Percentiles rank a stretch among this genome's conserved stretches.
Conservation (phyloP, 495 filamentous ascomycete genomes). For the Xylaria bambusicola region DNA sequence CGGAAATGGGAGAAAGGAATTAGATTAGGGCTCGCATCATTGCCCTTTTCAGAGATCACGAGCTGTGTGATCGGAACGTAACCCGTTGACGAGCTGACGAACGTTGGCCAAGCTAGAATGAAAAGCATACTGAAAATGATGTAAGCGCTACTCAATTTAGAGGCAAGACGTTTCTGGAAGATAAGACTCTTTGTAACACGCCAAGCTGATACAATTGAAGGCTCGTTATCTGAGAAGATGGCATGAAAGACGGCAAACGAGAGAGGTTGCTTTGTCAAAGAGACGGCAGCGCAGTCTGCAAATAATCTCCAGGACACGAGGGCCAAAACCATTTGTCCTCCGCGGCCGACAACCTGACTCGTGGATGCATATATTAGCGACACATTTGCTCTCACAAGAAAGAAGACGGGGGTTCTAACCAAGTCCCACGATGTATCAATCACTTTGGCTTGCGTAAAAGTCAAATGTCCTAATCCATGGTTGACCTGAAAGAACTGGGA, state of each 20-base stretch:
- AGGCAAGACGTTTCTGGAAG: constrained; percentile 10
- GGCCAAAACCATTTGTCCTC: too few relatives aligned
- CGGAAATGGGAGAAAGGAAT: constrained; percentile 19
- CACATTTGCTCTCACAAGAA: too few relatives aligned
- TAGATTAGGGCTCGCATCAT: constrained; percentile 8
- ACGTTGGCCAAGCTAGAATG: constrained; percentile 27
- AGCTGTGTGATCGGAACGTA: constrained; percentile 22
- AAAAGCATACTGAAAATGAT: constrained; percentile 21
- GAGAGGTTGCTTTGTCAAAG: too few relatives aligned
- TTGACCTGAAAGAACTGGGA: constrained; percentile 27
- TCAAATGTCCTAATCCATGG: constrained; percentile 16
- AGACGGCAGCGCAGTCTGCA: too few relatives aligned
- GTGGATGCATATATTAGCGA: too few relatives aligned
- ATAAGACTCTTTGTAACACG: background rate
- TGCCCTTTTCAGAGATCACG: constrained; percentile 10
- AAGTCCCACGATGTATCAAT: constrained; percentile 31
- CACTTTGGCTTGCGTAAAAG: constrained; percentile 25
- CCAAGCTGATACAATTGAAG: too few relatives aligned
- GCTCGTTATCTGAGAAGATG: too few relatives aligned
- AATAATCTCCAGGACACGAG: too few relatives aligned
- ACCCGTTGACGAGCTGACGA: constrained; percentile 32
- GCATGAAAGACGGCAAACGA: too few relatives aligned
- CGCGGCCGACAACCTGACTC: too few relatives aligned
- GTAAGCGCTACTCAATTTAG: constrained; percentile 7
- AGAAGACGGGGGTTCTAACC: constrained; percentile 12